These are phyloP conservation scores for Phoma sp. DNA, from an alignment of 2,329 filamentous ascomycete species.

Conservation along the genomic window DNA sequence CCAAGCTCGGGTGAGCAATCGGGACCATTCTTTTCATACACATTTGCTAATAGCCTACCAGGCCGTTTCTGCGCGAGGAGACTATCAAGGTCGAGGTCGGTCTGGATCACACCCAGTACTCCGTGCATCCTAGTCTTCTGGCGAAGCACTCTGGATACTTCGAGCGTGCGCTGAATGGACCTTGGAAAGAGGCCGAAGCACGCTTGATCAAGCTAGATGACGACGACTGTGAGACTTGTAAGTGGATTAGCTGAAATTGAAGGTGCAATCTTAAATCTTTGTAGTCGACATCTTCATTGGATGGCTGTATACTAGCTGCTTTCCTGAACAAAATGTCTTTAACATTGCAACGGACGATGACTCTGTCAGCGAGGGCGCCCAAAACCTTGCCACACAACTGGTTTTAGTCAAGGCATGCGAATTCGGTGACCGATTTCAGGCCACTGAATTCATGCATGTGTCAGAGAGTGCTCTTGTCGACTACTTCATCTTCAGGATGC, in stretches of 20 bases:
- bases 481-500: not conserved
- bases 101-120: not conserved
- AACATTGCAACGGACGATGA: no score
- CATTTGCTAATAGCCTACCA: no score
- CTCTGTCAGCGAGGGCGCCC: not conserved
- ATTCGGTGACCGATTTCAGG: constrained; percentile 12
- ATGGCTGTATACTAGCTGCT: constrained; percentile 19
- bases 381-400: not conserved
- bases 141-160: constrained; percentile 1
- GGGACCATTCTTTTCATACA: no score
- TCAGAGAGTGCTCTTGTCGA: not conserved
- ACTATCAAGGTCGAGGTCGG: not conserved
- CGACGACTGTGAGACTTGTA: not conserved
- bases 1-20: no score
- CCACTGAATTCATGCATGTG: not conserved
- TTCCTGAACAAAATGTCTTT: not conserved
- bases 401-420: constrained; percentile 1
- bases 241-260: not conserved
- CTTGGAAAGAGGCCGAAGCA: not conserved
- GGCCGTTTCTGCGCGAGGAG: not conserved
- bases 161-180: not conserved
- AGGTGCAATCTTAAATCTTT: not conserved
- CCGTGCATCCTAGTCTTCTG: not conserved
- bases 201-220: not conserved
- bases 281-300: constrained; percentile 23